Evolutionary conservation across 2,329 filamentous ascomycete species (phyloP).

Genomic region (Arthrobotrys conoides): DNA sequence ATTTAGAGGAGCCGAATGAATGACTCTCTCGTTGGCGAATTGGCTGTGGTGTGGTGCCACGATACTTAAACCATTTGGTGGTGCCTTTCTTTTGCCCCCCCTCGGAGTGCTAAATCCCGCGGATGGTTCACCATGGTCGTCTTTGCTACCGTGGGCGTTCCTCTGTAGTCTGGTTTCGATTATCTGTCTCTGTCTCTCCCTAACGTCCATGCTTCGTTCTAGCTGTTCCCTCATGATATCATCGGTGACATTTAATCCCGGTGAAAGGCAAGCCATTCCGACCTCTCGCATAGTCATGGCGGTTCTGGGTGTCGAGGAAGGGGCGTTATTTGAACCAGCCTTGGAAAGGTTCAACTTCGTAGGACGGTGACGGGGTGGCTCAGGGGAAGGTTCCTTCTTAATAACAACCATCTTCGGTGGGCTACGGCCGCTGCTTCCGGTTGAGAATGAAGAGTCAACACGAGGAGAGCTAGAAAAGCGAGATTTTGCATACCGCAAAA

Average conservation of each 20-base stretch:
- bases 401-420: constrained; percentile 83
- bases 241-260: constrained; percentile 95
- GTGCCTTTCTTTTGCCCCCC: constrained; percentile 74
- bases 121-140: constrained; percentile 69
- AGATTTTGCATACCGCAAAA: constrained; percentile 58
- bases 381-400: constrained; percentile 96
- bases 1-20: constrained; percentile 94
- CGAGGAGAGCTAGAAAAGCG: constrained; percentile 60
- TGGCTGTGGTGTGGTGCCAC: constrained; percentile 93
- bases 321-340: constrained; percentile 70
- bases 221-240: constrained; percentile 96
- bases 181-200: constrained; percentile 93
- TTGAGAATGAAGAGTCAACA: constrained; percentile 58
- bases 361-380: constrained; percentile 80
- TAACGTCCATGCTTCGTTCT: constrained; percentile 91
- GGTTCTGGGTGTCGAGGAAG: constrained; percentile 77
- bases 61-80: constrained; percentile 91
- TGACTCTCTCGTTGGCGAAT: constrained; percentile 93
- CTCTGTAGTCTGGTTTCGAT: constrained; percentile 93
- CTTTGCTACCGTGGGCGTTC: constrained; percentile 75
- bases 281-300: constrained; percentile 87
- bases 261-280: constrained; percentile 92
- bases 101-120: constrained; percentile 69
- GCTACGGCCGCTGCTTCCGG: constrained; percentile 51
- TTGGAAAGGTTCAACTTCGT: constrained; percentile 83